Conservation (phyloP, 768 basidiomycete genomes). For the Sarcomyxa edulis region DNA sequence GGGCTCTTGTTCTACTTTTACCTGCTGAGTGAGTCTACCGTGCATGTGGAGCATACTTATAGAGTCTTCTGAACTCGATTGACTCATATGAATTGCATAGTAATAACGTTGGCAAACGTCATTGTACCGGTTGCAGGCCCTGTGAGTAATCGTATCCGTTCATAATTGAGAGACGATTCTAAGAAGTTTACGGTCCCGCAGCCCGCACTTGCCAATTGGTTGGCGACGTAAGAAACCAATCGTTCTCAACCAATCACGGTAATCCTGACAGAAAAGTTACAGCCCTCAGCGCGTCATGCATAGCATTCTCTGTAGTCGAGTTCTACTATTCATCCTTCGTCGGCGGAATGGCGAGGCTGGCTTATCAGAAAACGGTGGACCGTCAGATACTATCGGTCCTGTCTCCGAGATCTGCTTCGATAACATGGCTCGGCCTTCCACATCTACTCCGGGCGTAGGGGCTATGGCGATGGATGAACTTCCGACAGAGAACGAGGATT, state of each 20-base stretch:
- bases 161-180: too few relatives aligned
- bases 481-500: too few relatives aligned
- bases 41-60: too few relatives aligned
- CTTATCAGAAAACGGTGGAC: too few relatives aligned
- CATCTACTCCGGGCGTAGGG: too few relatives aligned
- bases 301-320: conserved; percentile 35
- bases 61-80: not conserved
- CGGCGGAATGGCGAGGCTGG: too few relatives aligned
- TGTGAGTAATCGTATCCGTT: conserved; percentile 17
- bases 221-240: conserved; percentile 27
- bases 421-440: too few relatives aligned
- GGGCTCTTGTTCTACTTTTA: conserved; percentile 36
- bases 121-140: conserved; percentile 31
- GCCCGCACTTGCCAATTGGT: conserved; percentile 34
- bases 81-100: conserved; percentile 12
- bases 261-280: not conserved
- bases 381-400: too few relatives aligned
- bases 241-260: not conserved
- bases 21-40: conserved; percentile 24
- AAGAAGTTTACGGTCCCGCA: conserved; percentile 10
- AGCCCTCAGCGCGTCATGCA: conserved; percentile 41
- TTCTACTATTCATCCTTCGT: conserved; percentile 38
- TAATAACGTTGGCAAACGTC: conserved; percentile 33
- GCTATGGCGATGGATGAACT: too few relatives aligned
- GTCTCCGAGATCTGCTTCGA: too few relatives aligned